These are phyloP conservation scores for Odonthalia washingtoniensis DNA, from an alignment of 31 red algal genomes.

Conservation along the genomic window DNA sequence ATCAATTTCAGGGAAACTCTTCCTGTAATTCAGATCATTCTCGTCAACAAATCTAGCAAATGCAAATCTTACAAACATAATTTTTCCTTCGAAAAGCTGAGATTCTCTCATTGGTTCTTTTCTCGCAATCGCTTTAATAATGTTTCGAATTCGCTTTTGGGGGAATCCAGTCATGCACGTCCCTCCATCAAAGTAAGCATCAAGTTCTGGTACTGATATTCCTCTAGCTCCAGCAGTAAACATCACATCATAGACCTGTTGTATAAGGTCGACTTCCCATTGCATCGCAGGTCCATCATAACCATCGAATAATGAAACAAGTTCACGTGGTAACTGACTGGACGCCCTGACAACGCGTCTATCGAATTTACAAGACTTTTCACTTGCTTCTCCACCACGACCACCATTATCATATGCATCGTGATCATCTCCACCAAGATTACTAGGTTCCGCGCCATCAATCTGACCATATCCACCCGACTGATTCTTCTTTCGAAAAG, in stretches of 20 bases:
- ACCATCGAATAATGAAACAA: constrained; percentile 3
- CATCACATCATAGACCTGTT: constrained; percentile 65
- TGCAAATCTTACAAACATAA: constrained; percentile 52
- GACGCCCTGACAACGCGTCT: constrained; percentile 12
- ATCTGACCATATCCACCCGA: too few relatives aligned
- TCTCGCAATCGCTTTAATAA: constrained; percentile 46
- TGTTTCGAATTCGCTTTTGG: constrained; percentile 65
- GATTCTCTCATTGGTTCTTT: constrained; percentile 38
- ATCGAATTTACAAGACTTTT: background rate
- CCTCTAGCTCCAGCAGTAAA: constrained; percentile 41
- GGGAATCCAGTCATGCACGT: constrained; percentile 23
- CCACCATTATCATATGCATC: background rate
- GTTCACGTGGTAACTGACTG: background rate
- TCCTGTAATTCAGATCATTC: background rate
- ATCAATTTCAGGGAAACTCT: background rate
- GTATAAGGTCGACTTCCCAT: constrained; percentile 58
- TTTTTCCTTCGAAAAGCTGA: constrained; percentile 64
- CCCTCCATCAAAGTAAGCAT: constrained; percentile 51
- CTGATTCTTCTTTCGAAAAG: background rate
- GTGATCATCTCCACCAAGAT: too few relatives aligned
- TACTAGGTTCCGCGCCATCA: background rate
- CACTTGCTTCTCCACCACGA: background rate
- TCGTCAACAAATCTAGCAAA: constrained; percentile 13
- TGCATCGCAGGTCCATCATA: constrained; percentile 9
- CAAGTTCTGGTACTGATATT: constrained; percentile 66